A percentile compares a stretch with the other conserved stretches of the same genome.
These are phyloP conservation scores for Capsicum chinense DNA, from an alignment of 257 asterid species.

Conservation along the genomic window DNA sequence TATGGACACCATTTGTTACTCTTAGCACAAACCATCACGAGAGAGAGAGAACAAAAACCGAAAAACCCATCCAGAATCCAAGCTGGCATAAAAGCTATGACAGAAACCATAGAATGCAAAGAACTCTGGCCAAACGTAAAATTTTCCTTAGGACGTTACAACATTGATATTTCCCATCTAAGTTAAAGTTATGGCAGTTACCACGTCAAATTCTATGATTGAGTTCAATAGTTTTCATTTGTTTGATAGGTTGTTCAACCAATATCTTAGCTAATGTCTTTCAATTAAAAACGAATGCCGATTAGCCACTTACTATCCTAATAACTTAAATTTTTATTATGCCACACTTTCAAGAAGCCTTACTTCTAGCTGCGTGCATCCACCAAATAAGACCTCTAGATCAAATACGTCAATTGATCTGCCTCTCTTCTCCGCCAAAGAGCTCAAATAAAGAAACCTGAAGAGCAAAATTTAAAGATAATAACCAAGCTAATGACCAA, in stretches of 20 bases:
- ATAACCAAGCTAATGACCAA: constrained; percentile 36
- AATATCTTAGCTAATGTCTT: background rate
- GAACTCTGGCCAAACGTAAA: background rate
- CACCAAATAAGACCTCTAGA: constrained; percentile 83
- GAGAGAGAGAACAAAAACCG: background rate
- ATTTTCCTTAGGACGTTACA: background rate
- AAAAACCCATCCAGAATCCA: background rate
- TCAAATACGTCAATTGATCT: constrained; percentile 78
- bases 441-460: constrained; percentile 91
- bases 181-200: background rate
- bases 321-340: background rate
- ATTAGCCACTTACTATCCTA: constrained; percentile 10
- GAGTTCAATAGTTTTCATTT: background rate
- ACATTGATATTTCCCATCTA: background rate
- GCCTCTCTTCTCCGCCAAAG: constrained; percentile 87
- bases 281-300: background rate
- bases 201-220: background rate
- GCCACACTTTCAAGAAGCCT: constrained; percentile 45
- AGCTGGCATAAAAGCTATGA: background rate
- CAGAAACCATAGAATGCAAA: background rate
- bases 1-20: background rate
- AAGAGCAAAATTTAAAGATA: constrained; percentile 36
- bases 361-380: constrained; percentile 97
- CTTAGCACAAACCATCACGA: background rate
- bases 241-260: constrained; percentile 5